These are phyloP conservation scores for Myxozyma nipponensis DNA, from an alignment of 805 yeast species.

Conservation along the genomic window DNA sequence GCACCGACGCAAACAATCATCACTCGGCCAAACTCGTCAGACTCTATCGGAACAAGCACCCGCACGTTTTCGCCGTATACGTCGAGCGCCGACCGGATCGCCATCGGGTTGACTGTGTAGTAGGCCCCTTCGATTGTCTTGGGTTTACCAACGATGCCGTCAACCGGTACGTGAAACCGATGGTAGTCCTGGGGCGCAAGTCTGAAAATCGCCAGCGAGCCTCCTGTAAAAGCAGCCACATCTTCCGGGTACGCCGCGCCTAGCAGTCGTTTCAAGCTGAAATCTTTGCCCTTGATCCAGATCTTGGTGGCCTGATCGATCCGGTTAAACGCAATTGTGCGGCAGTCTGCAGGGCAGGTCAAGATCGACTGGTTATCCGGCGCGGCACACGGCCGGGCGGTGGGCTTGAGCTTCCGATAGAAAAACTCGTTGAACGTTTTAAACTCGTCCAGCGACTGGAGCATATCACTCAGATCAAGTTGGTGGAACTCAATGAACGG, in stretches of 20 bases:
- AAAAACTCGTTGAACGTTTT: constrained; percentile 85
- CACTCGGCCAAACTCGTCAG: constrained; percentile 73
- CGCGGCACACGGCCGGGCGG: constrained; percentile 67
- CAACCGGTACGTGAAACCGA: constrained; percentile 84
- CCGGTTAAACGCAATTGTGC: constrained; percentile 66
- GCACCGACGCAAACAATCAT: constrained; percentile 87
- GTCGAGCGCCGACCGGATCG: constrained; percentile 78
- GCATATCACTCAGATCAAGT: constrained; percentile 70
- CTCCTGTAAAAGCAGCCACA: constrained; percentile 42
- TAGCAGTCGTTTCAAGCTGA: constrained; percentile 61
- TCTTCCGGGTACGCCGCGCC: constrained; percentile 41
- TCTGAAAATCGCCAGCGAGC: constrained; percentile 74
- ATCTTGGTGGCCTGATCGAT: constrained; percentile 61
- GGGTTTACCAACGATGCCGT: constrained; percentile 66
- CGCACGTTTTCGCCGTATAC: constrained; percentile 91
- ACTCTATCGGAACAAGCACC: constrained; percentile 68
- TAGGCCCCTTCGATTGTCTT: constrained; percentile 79
- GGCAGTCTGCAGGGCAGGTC: constrained; percentile 82
- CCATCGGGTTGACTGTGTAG: constrained; percentile 97
- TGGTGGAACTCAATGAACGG: constrained; percentile 80
- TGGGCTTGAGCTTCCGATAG: constrained; percentile 69
- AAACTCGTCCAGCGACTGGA: constrained; percentile 49
- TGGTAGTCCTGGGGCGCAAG: constrained; percentile 97
- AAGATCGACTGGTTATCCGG: constrained; percentile 47
- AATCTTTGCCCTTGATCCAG: constrained; percentile 87